These are phyloP conservation scores for Podaxis carcinomalis DNA, from an alignment of 768 basidiomycete genomes.

Conservation along the genomic window DNA sequence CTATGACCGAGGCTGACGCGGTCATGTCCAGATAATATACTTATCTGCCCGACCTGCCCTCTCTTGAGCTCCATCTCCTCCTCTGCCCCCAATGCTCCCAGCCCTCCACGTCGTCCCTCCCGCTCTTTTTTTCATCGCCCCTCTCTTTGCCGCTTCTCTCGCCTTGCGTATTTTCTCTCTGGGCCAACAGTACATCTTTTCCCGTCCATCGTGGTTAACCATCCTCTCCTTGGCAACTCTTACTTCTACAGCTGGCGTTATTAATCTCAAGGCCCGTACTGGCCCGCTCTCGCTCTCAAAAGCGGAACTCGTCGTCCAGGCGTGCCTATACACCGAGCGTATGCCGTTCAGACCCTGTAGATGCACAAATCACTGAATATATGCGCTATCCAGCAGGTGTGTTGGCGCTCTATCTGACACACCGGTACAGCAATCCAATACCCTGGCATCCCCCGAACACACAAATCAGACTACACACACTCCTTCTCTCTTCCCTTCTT, in stretches of 20 bases:
- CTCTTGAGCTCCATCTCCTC: neutral
- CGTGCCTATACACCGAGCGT: conserved; percentile 2
- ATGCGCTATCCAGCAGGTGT: neutral
- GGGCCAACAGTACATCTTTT: neutral
- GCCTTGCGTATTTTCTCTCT: neutral
- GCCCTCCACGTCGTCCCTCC: neutral
- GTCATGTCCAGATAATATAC: neutral
- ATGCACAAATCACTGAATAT: neutral
- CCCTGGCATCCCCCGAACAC: conserved; percentile 1
- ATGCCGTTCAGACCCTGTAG: neutral
- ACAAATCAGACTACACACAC: neutral
- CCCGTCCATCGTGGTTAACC: neutral
- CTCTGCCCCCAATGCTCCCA: neutral
- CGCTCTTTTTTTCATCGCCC: neutral
- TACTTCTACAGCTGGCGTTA: conserved; percentile 30
- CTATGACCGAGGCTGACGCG: neutral
- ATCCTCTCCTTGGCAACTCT: conserved; percentile 43
- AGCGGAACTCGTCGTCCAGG: neutral
- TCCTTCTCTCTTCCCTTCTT: conserved; percentile 4
- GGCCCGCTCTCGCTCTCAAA: neutral
- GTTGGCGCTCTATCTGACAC: neutral
- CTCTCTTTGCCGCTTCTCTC: neutral
- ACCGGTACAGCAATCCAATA: neutral
- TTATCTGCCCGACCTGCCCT: neutral
- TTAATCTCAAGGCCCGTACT: neutral